Evolutionary conservation across 2,329 filamentous ascomycete genomes (phyloP).

Genomic region (Xylariaceae sp.): DNA sequence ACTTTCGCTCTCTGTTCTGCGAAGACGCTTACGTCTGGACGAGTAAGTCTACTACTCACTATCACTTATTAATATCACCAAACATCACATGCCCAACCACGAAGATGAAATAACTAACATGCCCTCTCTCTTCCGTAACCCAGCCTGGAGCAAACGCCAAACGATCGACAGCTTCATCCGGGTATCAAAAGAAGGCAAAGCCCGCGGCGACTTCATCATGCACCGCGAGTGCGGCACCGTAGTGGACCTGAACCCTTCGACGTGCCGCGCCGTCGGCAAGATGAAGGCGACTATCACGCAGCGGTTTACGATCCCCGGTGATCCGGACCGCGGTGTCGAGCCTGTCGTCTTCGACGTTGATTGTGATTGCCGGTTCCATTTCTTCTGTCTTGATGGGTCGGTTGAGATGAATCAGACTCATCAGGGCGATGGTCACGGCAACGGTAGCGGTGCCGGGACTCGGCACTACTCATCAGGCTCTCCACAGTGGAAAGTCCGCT

Average conservation of each 20-base stretch:
- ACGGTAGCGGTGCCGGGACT: no score
- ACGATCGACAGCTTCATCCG: conserved; percentile 45
- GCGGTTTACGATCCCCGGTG: conserved; percentile 35
- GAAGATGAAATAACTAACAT: background rate
- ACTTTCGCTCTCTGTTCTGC: conserved; percentile 46
- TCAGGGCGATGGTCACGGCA: conserved; percentile 4
- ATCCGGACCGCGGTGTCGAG: conserved; percentile 21
- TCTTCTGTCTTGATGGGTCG: conserved; percentile 45
- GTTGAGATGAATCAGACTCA: no score
- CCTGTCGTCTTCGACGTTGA: conserved; percentile 44
- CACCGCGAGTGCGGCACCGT: conserved; percentile 50
- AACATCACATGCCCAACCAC: background rate
- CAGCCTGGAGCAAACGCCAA: conserved; percentile 45
- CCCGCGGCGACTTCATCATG: conserved; percentile 52
- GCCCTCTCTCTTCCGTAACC: background rate
- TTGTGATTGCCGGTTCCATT: conserved; percentile 48
- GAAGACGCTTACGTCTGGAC: conserved; percentile 47
- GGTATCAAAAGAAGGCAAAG: conserved; percentile 47
- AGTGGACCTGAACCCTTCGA: conserved; percentile 39
- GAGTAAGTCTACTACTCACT: conserved; percentile 37
- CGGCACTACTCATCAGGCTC: no score
- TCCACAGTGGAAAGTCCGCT: conserved; percentile 38
- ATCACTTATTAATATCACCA: no score
- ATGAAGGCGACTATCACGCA: conserved; percentile 54
- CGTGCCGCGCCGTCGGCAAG: conserved; percentile 45